Percentiles rank a stretch among this genome's conserved stretches.
Evolutionary conservation across 768 basidiomycete species (phyloP).

Genomic region (Strobilomyces dryophilus): DNA sequence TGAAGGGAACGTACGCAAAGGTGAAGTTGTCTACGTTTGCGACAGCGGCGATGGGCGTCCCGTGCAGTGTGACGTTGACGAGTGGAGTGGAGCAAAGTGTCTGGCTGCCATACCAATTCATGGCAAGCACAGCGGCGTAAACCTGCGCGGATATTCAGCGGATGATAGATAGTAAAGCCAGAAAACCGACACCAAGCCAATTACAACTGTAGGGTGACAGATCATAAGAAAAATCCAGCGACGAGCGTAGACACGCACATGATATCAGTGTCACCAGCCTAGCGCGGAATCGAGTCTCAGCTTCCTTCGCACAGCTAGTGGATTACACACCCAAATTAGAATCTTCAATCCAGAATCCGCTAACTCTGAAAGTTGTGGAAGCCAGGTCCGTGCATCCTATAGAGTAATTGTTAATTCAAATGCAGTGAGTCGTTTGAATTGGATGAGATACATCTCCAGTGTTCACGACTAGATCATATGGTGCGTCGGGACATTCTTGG

Average conservation of each 20-base stretch:
- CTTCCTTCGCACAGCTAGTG: not conserved
- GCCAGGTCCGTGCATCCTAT: conserved; percentile 34
- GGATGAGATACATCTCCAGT: conserved; percentile 54
- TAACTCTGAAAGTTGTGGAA: conserved; percentile 35
- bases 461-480: conserved; percentile 37
- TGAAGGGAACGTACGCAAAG: conserved; percentile 51
- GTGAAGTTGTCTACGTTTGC: conserved; percentile 64
- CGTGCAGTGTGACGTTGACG: conserved; percentile 55
- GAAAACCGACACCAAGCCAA: conserved; percentile 31
- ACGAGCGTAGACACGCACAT: conserved; percentile 12
- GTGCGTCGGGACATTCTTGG: conserved; percentile 44
- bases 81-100: conserved; percentile 38
- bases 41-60: conserved; percentile 49
- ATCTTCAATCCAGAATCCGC: conserved; percentile 36
- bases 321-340: conserved; percentile 36
- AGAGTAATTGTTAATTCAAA: not conserved
- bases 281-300: not conserved
- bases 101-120: conserved; percentile 45
- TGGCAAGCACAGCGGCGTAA: conserved; percentile 36
- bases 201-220: conserved; percentile 9
- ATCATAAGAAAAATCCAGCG: not conserved
- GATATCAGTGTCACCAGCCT: conserved; percentile 30
- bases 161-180: not conserved
- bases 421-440: not conserved
- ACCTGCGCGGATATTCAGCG: conserved; percentile 18